A percentile compares a stretch with the other conserved stretches of the same genome.
Evolutionary conservation across 2,329 filamentous ascomycete genomes (phyloP).

Genomic region (Metarhizium anisopliae): DNA sequence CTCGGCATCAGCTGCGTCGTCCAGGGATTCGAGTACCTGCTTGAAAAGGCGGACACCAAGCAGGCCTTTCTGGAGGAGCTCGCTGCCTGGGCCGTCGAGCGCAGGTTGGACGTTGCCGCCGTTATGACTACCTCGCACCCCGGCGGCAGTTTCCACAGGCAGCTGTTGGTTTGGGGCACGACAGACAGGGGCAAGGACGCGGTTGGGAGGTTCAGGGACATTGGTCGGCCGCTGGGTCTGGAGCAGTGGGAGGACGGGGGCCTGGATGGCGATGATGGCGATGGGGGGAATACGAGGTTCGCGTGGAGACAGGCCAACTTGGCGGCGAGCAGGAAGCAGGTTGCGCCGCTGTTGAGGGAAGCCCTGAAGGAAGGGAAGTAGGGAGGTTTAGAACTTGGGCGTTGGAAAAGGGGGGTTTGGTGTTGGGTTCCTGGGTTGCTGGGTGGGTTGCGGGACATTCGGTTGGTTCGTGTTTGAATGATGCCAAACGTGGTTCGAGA

Average conservation of each 20-base stretch:
- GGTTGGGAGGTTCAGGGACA: slow-evolving; percentile 44
- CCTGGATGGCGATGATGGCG: slow-evolving; percentile 29
- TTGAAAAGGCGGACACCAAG: slow-evolving; percentile 39
- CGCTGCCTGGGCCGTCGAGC: slow-evolving; percentile 43
- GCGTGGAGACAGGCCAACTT: slow-evolving; percentile 60
- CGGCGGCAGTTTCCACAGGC: slow-evolving; percentile 48
- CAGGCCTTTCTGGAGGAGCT: slow-evolving; percentile 39
- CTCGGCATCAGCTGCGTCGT: slow-evolving; percentile 63
- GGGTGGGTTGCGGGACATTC: not conserved
- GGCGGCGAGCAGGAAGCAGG: slow-evolving; percentile 56
- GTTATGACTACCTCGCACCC: slow-evolving; percentile 61
- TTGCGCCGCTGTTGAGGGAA: slow-evolving; percentile 57
- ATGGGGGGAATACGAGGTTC: slow-evolving; percentile 36
- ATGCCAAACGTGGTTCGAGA: not conserved
- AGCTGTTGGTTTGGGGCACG: slow-evolving; percentile 59
- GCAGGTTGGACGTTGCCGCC: slow-evolving; percentile 50
- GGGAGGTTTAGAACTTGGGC: slow-evolving; percentile 7
- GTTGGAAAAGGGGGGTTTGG: not conserved
- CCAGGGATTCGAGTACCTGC: slow-evolving; percentile 52
- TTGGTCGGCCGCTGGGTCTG: slow-evolving; percentile 41
- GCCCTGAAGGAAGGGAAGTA: slow-evolving; percentile 29
- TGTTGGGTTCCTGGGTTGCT: too few relatives aligned
- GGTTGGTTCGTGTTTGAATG: not conserved
- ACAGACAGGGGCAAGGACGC: slow-evolving; percentile 39
- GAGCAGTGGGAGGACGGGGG: slow-evolving; percentile 41